A percentile compares a stretch with the other conserved stretches of the same genome.
These are phyloP conservation scores for Skeletonema menzelii DNA, from an alignment of 108 stramenopile genomes.

Conservation along the genomic window DNA sequence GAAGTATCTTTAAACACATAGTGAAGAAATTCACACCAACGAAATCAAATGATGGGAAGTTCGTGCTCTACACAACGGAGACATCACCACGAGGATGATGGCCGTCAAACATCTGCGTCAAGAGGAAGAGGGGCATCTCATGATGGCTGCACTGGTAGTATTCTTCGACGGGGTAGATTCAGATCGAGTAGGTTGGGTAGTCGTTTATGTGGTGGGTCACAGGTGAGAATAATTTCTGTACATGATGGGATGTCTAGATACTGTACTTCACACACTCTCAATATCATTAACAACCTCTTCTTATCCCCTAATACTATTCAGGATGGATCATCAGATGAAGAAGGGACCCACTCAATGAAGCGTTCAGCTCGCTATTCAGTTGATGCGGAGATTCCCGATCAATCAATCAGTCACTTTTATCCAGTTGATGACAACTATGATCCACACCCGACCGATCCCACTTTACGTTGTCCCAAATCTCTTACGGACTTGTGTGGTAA, in stretches of 20 bases:
- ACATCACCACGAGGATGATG: neutral
- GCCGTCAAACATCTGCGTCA: neutral
- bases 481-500: constrained; percentile 72
- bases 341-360: constrained; percentile 9
- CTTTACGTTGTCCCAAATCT: constrained; percentile 66
- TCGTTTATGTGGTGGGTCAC: neutral
- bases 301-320: neutral
- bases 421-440: constrained; percentile 69
- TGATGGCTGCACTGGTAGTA: neutral
- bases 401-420: constrained; percentile 63
- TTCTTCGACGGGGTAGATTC: constrained; percentile 1
- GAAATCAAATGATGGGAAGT: constrained; percentile 41
- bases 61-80: constrained; percentile 48
- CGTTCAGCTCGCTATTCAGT: constrained; percentile 63
- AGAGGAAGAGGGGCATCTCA: neutral
- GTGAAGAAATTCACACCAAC: neutral
- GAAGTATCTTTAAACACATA: no score
- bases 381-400: constrained; percentile 56
- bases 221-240: neutral
- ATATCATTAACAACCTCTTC: neutral
- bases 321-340: constrained; percentile 36
- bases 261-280: neutral
- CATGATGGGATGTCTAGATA: neutral
- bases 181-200: neutral
- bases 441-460: constrained; percentile 34